Evolutionary conservation across 192 early-diverging fungal species (phyloP).

Genomic region (Spinellus fusiger): DNA sequence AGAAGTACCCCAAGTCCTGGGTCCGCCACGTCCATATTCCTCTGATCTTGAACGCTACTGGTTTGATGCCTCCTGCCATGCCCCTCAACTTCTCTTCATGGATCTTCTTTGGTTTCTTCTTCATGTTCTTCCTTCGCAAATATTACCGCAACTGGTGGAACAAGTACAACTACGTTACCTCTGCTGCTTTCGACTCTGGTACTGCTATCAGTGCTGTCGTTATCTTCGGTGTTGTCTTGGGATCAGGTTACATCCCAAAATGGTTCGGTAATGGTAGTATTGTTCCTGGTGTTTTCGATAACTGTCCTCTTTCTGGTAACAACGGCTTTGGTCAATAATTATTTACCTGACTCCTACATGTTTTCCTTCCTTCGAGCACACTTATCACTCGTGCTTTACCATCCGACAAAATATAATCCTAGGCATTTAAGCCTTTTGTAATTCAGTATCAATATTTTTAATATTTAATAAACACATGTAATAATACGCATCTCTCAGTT

Average conservation of each 20-base stretch:
- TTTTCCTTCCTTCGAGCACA: background rate
- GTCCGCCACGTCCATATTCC: slow-evolving; percentile 53
- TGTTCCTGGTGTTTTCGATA: slow-evolving; percentile 13
- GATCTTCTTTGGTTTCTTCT: slow-evolving; percentile 44
- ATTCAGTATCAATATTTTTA: no score
- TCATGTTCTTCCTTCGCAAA: slow-evolving; percentile 45
- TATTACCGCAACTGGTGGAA: slow-evolving; percentile 50
- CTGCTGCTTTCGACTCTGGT: slow-evolving; percentile 56
- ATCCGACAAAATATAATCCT: no score
- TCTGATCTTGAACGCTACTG: slow-evolving; percentile 43
- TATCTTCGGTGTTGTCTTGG: slow-evolving; percentile 38
- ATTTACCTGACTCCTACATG: background rate
- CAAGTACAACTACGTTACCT: slow-evolving; percentile 65
- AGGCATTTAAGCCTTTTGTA: no score
- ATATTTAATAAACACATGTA: no score
- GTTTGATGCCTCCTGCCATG: slow-evolving; percentile 50
- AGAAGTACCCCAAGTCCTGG: slow-evolving; percentile 43
- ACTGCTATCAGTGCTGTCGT: slow-evolving; percentile 40
- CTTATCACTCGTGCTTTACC: background rate
- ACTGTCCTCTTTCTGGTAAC: slow-evolving; percentile 9
- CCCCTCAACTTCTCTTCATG: slow-evolving; percentile 42
- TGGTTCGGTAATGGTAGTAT: slow-evolving; percentile 34
- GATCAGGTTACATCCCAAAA: slow-evolving; percentile 11
- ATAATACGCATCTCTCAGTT: no score
- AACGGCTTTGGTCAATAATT: background rate